Evolutionary conservation across 805 yeast genomes (phyloP).

Genomic region (Candida vartiovaarae): DNA sequence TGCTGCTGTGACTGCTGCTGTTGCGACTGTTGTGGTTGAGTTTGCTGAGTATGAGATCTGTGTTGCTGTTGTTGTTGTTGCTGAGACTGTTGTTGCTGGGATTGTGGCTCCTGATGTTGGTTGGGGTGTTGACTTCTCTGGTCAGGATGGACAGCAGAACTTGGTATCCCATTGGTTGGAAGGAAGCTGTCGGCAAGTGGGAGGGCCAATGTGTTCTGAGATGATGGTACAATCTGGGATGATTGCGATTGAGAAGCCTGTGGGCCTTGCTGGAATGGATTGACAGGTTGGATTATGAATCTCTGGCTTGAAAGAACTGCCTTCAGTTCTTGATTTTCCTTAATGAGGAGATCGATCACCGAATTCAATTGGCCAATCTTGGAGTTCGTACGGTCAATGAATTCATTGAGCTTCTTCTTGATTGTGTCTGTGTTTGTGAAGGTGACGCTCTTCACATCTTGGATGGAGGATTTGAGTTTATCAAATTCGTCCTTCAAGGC

Average conservation of each 20-base stretch:
- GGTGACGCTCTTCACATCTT: constrained; percentile 16
- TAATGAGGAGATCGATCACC: constrained; percentile 19
- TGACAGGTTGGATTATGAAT: constrained; percentile 18
- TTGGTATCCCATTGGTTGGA: constrained; percentile 2
- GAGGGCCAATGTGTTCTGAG: constrained; percentile 7
- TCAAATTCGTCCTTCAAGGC: constrained; percentile 20
- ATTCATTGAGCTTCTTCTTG: constrained; percentile 19
- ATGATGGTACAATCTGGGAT: neutral
- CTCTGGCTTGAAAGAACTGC: constrained; percentile 16
- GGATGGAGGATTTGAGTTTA: constrained; percentile 16
- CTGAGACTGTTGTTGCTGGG: constrained; percentile 4
- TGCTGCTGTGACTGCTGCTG: constrained; percentile 3
- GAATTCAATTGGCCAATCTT: constrained; percentile 17
- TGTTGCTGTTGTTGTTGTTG: constrained; percentile 6
- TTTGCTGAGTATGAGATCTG: constrained; percentile 1
- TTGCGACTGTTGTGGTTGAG: constrained; percentile 6
- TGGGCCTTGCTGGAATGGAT: constrained; percentile 8
- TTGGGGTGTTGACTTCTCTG: constrained; percentile 1
- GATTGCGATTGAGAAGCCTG: constrained; percentile 4
- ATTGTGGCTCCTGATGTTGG: too few species aligned
- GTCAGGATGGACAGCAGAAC: constrained; percentile 4
- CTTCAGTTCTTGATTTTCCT: constrained; percentile 23
- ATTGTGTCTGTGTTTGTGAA: constrained; percentile 16
- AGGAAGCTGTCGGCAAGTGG: constrained; percentile 10
- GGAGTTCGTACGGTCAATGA: constrained; percentile 17